Base-by-base conservation (phyloP, 2,329 filamentous ascomycete species). In the Beauveria rudraprayagi region DNA sequence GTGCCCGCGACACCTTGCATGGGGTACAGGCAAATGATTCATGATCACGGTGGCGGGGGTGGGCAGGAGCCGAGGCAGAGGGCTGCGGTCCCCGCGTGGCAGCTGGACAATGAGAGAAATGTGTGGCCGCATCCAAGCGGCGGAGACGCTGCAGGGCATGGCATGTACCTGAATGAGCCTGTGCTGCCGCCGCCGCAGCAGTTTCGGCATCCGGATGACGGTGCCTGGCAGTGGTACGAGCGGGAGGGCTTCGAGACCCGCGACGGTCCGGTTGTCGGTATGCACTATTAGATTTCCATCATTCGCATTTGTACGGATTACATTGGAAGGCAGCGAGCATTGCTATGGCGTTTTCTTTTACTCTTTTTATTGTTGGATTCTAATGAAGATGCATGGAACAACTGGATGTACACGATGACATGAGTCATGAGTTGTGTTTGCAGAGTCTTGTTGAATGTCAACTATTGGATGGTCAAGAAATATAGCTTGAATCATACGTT, bases 171-270 rank as follows among this genome's bases (percentile, higher is more conserved):
- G 26, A 28, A 41, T 28, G 30, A 61, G 34, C 26, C 51, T 22
- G 52, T 62, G 28, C 34, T 58, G 56, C 53, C 55, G 44, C 61
- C 60, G 26, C 44, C 46, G 47, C 37, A 30, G 9, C 60, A 61
- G 26, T 61, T 43, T 30, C 52, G 60, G n/a, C 61, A 60, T 30
- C 51, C 61, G 16, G 57, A 56, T 48, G 65, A 65, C 34, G 67
- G 68, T 11, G 68, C 66, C 7, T 73, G 73, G 73, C 69, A 73
- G 52, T 73, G 72, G 70, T 68, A 72, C 57, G 68, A 69, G 61
- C 69, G 67, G 44, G 72, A 75, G 59, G 71, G 71, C 24, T 71
- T 73, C 59, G 67, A 66, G 28, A 65, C 70, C 53, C 66, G 63
- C 43, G 65, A 62, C 44, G 47, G 56, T n/a, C 30, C 44, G 46